Evolutionary conservation across 108 stramenopile species (phyloP), one percentile per base, ranked within the genome.

Genomic region (Conticribra weissflogii): DNA sequence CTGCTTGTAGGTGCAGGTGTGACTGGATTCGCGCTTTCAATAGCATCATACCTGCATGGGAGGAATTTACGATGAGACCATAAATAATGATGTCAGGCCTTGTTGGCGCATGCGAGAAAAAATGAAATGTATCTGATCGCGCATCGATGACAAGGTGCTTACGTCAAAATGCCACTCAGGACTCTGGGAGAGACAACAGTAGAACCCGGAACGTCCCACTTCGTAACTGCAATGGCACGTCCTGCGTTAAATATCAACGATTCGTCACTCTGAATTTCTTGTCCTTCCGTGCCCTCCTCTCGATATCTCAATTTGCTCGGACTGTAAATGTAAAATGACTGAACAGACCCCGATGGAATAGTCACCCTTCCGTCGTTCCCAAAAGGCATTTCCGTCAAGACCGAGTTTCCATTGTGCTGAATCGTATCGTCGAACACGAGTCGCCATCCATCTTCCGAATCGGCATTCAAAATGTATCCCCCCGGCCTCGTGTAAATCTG

Each of bases 321-420:
- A 2, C 33, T 36, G n/a, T 36, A 65, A 1, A 65, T 22, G 31
- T 65, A 65, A 48, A 65, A 65, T 21, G 64, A 65, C 51, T 53
- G 64, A 23, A 7, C 33, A 36, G 52, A 33, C 3, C 52, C 64
- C 21, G 64, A n/a, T 18, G 50, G 19, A 12, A 65, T 53, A 1
- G 21, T 18, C 7, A 54, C 51, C 44, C 24, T 54, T n/a, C 18
- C 34, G 1, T 18, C 33, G 32, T 51, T 51, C 0, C 21, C 28
- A 41, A 21, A 65, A 45, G 44, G 49, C 52, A 16, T 25, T 52
- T 51, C 50, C 1, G 50, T 18, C 19, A 51, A 30, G 29, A 21
- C 50, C 24, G 18, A 53, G 46, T 49, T 51, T 51, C 19, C 21
- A 54, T 65, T 65, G 12, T 51, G 32, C 19, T 33, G 12, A 34